These are phyloP conservation scores for Diaporthe sp. DNA, from an alignment of 2,329 filamentous ascomycete genomes.

Conservation along the genomic window DNA sequence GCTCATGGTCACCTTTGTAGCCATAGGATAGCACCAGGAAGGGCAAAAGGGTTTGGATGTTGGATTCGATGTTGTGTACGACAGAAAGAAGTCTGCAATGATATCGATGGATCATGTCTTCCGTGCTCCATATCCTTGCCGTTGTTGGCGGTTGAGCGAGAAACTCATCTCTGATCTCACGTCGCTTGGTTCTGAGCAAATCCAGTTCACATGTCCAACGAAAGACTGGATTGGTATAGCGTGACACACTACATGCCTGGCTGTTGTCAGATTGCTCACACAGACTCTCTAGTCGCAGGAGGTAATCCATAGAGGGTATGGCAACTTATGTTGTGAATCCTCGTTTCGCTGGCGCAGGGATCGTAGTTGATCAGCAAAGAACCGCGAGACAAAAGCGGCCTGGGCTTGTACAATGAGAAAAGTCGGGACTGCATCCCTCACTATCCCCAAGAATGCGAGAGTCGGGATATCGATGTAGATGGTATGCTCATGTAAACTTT, in stretches of 20 bases:
- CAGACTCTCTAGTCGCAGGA: background rate
- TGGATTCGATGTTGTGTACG: no score
- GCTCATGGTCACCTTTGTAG: background rate
- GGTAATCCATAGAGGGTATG: constrained; percentile 21
- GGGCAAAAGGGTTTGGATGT: background rate
- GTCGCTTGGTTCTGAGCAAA: background rate
- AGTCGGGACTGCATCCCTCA: constrained; percentile 13
- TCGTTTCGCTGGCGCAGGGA: background rate
- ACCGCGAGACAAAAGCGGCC: constrained; percentile 18
- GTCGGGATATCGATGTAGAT: background rate
- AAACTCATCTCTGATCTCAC: background rate
- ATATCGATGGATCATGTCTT: background rate
- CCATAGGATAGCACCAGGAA: background rate
- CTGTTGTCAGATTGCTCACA: background rate
- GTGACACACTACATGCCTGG: background rate
- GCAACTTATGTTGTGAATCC: background rate
- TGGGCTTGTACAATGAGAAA: constrained; percentile 31
- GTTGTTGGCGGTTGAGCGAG: background rate
- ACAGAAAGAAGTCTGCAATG: background rate
- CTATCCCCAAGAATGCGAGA: constrained; percentile 16
- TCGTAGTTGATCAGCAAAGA: background rate
- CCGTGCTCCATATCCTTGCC: background rate
- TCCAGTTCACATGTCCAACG: constrained; percentile 15
- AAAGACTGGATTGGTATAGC: background rate
- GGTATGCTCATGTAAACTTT: background rate